Conservation (phyloP, 2,329 filamentous ascomycete species). For the Pseudogymnoascus destructans region DNA sequence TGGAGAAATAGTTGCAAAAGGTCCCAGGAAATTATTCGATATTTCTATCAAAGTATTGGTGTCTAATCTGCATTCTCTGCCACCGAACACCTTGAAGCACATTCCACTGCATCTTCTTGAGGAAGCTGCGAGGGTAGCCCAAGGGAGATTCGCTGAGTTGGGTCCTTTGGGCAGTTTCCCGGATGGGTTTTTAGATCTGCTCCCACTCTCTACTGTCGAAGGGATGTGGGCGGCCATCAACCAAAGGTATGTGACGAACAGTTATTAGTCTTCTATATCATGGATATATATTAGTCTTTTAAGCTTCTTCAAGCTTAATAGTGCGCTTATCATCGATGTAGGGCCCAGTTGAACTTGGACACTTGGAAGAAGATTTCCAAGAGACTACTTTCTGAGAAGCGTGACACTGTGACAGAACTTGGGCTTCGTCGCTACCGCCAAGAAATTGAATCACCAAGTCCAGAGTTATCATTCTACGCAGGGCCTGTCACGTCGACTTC, state of each 20-base stretch:
- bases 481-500: conserved; percentile 20
- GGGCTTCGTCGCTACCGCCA: conserved; percentile 19
- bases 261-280: not conserved
- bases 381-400: conserved; percentile 14
- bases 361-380: conserved; percentile 23
- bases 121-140: not conserved
- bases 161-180: not conserved
- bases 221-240: conserved; percentile 18
- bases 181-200: not conserved
- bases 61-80: conserved; percentile 17
- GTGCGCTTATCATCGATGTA: conserved; percentile 9
- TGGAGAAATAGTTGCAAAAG: conserved; percentile 9
- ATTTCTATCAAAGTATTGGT: conserved; percentile 18
- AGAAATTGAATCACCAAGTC: conserved; percentile 16
- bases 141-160: not conserved
- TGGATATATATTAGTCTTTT: not conserved
- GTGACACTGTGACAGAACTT: conserved; percentile 14
- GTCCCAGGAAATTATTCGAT: conserved; percentile 18
- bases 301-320: not conserved
- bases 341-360: conserved; percentile 19
- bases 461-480: conserved; percentile 20
- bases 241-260: conserved; percentile 16
- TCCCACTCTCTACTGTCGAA: conserved; percentile 10
- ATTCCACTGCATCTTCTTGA: conserved; percentile 14
- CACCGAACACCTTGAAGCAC: conserved; percentile 15